Evolutionary conservation across 1,284 basidiomycete species (phyloP).

Genomic region (Apiotrichum montevideense): DNA sequence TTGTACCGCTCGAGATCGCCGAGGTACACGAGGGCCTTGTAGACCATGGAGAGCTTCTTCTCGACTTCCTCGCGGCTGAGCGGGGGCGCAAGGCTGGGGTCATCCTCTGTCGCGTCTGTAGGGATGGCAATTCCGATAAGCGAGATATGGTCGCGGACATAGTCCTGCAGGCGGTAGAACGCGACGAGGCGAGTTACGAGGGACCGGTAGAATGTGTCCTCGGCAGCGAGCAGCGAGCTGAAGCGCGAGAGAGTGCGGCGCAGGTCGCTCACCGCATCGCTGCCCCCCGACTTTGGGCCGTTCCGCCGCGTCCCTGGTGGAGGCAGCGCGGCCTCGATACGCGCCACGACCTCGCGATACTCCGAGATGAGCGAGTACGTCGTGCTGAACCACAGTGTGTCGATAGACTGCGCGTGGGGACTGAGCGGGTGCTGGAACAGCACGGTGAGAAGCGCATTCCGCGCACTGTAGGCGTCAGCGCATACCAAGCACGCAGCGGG

Average conservation of each 20-base stretch:
- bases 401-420: constrained; percentile 70
- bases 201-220: constrained; percentile 80
- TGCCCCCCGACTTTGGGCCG: constrained; percentile 11
- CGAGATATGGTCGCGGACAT: constrained; percentile 48
- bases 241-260: constrained; percentile 81
- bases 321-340: constrained; percentile 53
- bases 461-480: constrained; percentile 53
- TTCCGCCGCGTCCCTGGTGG: constrained; percentile 7
- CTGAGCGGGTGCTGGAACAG: constrained; percentile 68
- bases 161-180: constrained; percentile 51
- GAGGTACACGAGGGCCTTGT: constrained; percentile 82
- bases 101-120: constrained; percentile 19
- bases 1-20: constrained; percentile 91
- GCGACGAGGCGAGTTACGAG: constrained; percentile 65
- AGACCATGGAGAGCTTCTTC: constrained; percentile 63
- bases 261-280: constrained; percentile 61
- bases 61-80: constrained; percentile 53
- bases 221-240: constrained; percentile 73
- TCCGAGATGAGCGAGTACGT: constrained; percentile 76
- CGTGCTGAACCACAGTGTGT: constrained; percentile 86
- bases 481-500: not conserved
- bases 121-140: constrained; percentile 54
- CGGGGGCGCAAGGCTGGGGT: constrained; percentile 45
- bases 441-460: constrained; percentile 66
- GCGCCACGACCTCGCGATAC: constrained; percentile 69